A percentile compares a stretch with the other conserved stretches of the same genome.
Conservation (phyloP, 164 flowering plant genomes). For the Magnolia officinalis region DNA sequence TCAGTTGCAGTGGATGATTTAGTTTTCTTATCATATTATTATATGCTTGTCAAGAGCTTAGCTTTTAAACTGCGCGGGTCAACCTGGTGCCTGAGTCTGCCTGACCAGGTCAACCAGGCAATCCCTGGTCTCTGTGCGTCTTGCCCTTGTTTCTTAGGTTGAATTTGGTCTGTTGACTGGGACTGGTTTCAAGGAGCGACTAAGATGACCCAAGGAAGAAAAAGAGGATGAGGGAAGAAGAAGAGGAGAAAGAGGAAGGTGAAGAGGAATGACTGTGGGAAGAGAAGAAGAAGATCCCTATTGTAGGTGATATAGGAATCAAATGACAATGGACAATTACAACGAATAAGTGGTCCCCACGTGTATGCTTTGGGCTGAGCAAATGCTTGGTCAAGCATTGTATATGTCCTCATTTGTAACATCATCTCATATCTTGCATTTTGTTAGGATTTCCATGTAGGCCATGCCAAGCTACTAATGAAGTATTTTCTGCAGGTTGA, state of each 20-base stretch:
- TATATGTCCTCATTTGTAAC: not conserved
- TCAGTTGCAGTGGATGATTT: not conserved
- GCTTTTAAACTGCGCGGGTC: not conserved
- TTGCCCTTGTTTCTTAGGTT: not conserved
- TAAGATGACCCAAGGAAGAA: not conserved
- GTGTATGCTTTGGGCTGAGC: not conserved
- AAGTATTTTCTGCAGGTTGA: conserved; percentile 46
- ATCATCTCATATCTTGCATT: not conserved
- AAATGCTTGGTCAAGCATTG: not conserved
- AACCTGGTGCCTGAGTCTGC: not conserved
- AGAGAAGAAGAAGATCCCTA: not conserved
- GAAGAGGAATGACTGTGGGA: no score
- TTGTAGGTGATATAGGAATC: not conserved
- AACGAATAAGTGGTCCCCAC: no score
- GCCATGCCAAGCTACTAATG: conserved; percentile 3
- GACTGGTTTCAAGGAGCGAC: not conserved
- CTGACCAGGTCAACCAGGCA: not conserved
- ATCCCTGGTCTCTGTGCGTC: not conserved
- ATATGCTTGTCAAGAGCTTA: not conserved
- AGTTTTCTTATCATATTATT: not conserved
- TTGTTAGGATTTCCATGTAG: not conserved
- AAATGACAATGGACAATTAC: not conserved
- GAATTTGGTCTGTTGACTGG: not conserved
- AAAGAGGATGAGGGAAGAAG: not conserved
- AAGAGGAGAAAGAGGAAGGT: no score